Base-by-base conservation (phyloP, 768 basidiomycete genomes). In the Melanogaster broomeanus region DNA sequence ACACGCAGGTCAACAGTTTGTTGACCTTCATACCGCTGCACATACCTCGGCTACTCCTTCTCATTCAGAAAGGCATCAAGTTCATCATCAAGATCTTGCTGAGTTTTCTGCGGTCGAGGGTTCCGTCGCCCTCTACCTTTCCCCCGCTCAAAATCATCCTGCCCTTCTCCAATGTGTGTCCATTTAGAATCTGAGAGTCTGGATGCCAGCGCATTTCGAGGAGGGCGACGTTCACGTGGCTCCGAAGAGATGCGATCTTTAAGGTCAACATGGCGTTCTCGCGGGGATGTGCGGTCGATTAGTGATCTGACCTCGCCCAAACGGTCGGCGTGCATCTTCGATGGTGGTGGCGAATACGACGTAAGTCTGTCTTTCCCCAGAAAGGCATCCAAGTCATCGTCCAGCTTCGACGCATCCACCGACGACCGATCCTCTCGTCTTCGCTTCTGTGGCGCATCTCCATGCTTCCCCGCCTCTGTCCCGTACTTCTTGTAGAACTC, bases 401-500 rank as follows among this genome's bases (percentile, higher is more conserved):
- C 87, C 3, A 89, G 70, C 45, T 74, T 65, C 11, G 74, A 79
- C 3, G 71, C 69, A 6, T 74, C 74, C 46, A 68, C 61, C 8
- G 41, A 27, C 16, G 50, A 22, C 43, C 62, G 68, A 13, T 69
- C 73, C 11, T 74, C 67, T 44, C 69, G 68, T 68, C 66, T 69
- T 53, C 67, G 66, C 58, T 73, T 75, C 59, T 61, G 64, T 31
- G 62, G 60, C 54, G 56, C 73, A 45, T 76, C 75, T 6, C 69
- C 59, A 51, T 84, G 82, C 63, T 84, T 90, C 49, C 88, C 89
- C 3, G 85, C 85, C 27, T 65, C 63, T 48, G 60, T 61, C 16
- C 90, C 91, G 51, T 92, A 87, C 61, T 82, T 87, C 67, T 69
- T 83, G 69, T 93, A 93, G 58, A 92, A 93, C 58, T 86, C 72